Conservation (phyloP, 1,284 basidiomycete genomes). For the Ustilago shanxiensis region DNA sequence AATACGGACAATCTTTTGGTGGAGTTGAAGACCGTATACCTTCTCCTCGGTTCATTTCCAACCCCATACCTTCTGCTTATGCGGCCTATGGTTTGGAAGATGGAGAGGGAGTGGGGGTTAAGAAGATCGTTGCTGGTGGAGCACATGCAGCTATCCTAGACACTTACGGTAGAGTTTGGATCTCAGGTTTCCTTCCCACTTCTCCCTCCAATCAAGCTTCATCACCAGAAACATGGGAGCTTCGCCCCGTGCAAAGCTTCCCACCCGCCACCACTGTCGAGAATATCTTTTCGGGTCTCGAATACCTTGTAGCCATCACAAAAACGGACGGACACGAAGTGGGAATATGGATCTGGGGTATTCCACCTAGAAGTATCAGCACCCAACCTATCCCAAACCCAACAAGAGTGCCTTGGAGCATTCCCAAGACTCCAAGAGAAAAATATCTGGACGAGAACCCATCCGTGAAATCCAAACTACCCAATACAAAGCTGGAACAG, state of each 20-base stretch:
- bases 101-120: not conserved
- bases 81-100: too few relatives aligned
- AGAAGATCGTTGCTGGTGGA: constrained; percentile 39
- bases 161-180: constrained; percentile 22
- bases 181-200: constrained; percentile 28
- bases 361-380: constrained; percentile 17
- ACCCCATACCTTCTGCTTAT: constrained; percentile 22
- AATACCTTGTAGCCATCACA: constrained; percentile 37
- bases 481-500: not conserved
- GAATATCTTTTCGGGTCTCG: constrained; percentile 22
- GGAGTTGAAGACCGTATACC: constrained; percentile 30
- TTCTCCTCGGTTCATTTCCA: constrained; percentile 9
- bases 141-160: constrained; percentile 38
- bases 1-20: constrained; percentile 55
- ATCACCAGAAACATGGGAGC: not conserved
- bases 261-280: not conserved
- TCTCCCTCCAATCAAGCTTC: not conserved
- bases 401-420: constrained; percentile 8
- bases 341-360: constrained; percentile 32
- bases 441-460: constrained; percentile 28
- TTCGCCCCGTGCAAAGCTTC: not conserved
- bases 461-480: not conserved
- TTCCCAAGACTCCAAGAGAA: constrained; percentile 19
- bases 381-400: not conserved
- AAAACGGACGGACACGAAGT: not conserved